phyloP scores from a whole-genome alignment of 768 basidiomycete species.

The Agaricus blazei region DNA sequence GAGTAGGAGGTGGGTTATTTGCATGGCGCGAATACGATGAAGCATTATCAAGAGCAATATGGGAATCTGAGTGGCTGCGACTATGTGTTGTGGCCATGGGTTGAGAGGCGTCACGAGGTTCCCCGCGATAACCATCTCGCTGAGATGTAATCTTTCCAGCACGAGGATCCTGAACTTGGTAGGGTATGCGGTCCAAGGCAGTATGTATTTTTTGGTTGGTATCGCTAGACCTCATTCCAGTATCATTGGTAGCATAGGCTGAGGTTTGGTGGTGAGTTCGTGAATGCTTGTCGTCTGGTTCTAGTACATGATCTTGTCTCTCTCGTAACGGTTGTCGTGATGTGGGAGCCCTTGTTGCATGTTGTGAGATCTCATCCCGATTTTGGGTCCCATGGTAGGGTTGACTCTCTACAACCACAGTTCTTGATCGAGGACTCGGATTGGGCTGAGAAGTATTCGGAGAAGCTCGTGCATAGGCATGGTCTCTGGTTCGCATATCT shows the following conservation, averaged over 20 bases:
- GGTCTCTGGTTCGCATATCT: background rate
- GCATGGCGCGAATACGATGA: background rate
- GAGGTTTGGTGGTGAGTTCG: background rate
- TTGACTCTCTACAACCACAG: background rate
- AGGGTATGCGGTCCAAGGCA: background rate
- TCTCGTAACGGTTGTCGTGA: background rate
- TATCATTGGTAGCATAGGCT: background rate
- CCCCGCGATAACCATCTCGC: background rate
- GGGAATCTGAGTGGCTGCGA: conserved; percentile 8
- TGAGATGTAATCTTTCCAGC: conserved; percentile 3
- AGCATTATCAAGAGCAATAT: background rate
- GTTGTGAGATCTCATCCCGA: background rate
- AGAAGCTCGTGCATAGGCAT: background rate
- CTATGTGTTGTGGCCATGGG: background rate
- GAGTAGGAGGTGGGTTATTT: background rate
- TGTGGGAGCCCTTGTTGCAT: background rate
- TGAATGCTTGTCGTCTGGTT: background rate
- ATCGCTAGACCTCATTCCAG: background rate
- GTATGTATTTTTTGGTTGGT: conserved; percentile 1
- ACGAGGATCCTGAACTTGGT: background rate
- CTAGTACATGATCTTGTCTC: conserved; percentile 1
- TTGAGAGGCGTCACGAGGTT: background rate
- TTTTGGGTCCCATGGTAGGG: background rate
- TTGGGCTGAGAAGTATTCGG: conserved; percentile 2
- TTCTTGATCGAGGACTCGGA: conserved; percentile 4